Evolutionary conservation across 306 rosid species (phyloP), one percentile per base, ranked within the genome.

Genomic region (Ormosia emarginata): DNA sequence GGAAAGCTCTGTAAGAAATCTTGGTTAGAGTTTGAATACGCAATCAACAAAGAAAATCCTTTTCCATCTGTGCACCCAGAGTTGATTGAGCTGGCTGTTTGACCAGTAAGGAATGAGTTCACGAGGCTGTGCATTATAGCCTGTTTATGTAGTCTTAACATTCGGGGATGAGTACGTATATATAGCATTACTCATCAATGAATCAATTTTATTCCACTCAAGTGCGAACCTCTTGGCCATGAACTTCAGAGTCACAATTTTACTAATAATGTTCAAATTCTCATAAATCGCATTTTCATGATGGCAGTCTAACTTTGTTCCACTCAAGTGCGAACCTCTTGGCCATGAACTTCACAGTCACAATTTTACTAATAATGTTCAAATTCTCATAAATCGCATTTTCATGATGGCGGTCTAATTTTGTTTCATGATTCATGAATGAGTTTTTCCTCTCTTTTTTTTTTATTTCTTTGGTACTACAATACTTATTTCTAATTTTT

Each of bases 1-100:
- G 79, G 75, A 46, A 63, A 81, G 55, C 55, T 43, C 80, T 79
- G 86, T 83, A 83, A 72, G 83, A 83, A 83, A 46, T 78, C 80
- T 78, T 61, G 52, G 71, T 75, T 78, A 78, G 83, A 43, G 46
- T 83, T 83, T 78, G 50, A 78, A 78, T 83, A 83, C 86, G 79
- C 34, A 72, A 78, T 83, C 83, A 65, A 55, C 86, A 83, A 71
- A 83, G 83, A 83, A 65, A 72, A 34, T 72, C 76, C 71, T 43
- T 62, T 49, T 30, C 82, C 76, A 55, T 29, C 70, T 77, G 74
- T 2, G 37, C 37, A 34, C 4, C 37, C 37, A 34, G 37, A 44
- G 52, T 14, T 46, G 52, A 9, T 46, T 46, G 14, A 10, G 52
- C 52, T 46, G 49, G 49, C 49, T 43, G 47, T 43, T 43, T 39